These are phyloP conservation scores for Davidsoniella neocaledoniae DNA, from an alignment of 2,329 filamentous ascomycete genomes.

Conservation along the genomic window DNA sequence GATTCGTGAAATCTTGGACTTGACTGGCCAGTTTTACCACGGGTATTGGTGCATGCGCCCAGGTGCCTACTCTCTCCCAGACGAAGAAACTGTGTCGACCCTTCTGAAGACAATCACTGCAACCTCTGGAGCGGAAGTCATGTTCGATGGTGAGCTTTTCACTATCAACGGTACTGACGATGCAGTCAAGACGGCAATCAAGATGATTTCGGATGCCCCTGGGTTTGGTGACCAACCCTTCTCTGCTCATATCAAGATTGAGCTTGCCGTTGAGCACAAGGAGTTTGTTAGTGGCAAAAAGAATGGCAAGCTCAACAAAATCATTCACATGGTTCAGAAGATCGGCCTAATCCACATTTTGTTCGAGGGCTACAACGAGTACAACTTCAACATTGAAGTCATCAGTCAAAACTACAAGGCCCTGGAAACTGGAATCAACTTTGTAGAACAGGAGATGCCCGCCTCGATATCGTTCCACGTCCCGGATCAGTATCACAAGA, in stretches of 20 bases:
- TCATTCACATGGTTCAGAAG: slow-evolving; percentile 75
- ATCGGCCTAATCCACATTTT: slow-evolving; percentile 87
- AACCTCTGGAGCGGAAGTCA: slow-evolving; percentile 86
- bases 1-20: slow-evolving; percentile 84
- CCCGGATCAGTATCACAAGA: slow-evolving; percentile 97
- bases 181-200: slow-evolving; percentile 86
- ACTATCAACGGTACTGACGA: slow-evolving; percentile 92
- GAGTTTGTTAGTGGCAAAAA: slow-evolving; percentile 99
- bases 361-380: slow-evolving; percentile 97
- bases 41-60: slow-evolving; percentile 65
- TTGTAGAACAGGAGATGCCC: slow-evolving; percentile 98
- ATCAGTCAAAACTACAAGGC: slow-evolving; percentile 84
- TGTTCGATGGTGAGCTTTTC: slow-evolving; percentile 88
- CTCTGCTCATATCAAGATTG: slow-evolving; percentile 93
- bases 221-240: slow-evolving; percentile 78
- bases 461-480: slow-evolving; percentile 98
- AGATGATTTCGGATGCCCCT: slow-evolving; percentile 78
- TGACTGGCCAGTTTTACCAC: slow-evolving; percentile 96
- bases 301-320: slow-evolving; percentile 99
- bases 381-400: slow-evolving; percentile 99
- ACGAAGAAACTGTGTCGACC: slow-evolving; percentile 2
- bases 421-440: slow-evolving; percentile 76
- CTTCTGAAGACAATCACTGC: slow-evolving; percentile 94
- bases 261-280: slow-evolving; percentile 97
- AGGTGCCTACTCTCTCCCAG: slow-evolving; percentile 8